Base-by-base conservation (phyloP, 306 rosid species). In the Sophora flavescens region DNA sequence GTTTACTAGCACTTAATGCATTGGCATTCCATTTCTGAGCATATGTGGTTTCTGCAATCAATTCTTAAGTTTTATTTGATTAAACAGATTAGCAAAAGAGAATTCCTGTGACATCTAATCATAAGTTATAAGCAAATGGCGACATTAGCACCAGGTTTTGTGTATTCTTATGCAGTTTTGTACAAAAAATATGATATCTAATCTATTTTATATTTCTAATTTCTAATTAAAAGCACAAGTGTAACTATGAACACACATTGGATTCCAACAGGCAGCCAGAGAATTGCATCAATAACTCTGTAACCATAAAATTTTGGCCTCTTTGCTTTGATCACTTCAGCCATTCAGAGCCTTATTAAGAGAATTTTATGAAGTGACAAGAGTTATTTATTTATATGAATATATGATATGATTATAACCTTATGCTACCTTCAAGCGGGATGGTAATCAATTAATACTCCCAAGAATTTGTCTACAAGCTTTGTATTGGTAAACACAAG, bases 361-460 rank as follows among this genome's bases (percentile, higher is more conserved):
- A 5, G 54, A 14, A 14, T 50, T 48, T 50, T 50, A 50, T 50
- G 54, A 50, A 50, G 14, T 50, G 54, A 50, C 54, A 50, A 50
- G 18, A 50, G 14, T 50, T n/a, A 50, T 14, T 0, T 50, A 12
- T 47, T 47, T 14, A 14, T 11, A 36, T 36, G 41, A 42, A 42
- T 42, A 10, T 30, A 42, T 7, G 9, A 5, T 38, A 42, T 7
- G 12, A 42, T 42, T 42, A 3, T 13, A 48, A 13, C n/a, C 16
- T 48, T 48, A 48, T 14, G 15, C 53, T 48, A 14, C 17, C 53
- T 48, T 42, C 63, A 53, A 16, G 42, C 15, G 13, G 65, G 65
- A 53, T 54, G 53, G 54, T 14, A 13, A 72, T 39, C 53, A 41
- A 57, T 4, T 22, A 72, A 72, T 35, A 72, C 76, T 18, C 22